These are phyloP conservation scores for Fonsecaea multimorphosa DNA, from an alignment of 2,329 filamentous ascomycete species.

Conservation along the genomic window DNA sequence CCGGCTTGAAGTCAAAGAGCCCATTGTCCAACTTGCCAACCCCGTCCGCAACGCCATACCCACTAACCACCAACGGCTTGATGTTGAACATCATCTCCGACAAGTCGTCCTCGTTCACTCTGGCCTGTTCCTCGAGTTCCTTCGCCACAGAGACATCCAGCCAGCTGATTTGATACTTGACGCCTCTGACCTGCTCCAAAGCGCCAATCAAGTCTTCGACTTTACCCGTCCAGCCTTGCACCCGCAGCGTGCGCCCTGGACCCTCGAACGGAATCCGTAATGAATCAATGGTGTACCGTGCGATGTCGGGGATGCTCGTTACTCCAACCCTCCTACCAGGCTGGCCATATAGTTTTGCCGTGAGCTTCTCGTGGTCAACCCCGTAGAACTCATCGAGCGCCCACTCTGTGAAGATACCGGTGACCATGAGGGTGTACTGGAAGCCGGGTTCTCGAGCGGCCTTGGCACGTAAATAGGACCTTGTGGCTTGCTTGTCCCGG, in stretches of 20 bases:
- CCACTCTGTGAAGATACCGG: slow-evolving; percentile 23
- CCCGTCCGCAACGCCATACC: slow-evolving; percentile 25
- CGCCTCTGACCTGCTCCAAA: slow-evolving; percentile 11
- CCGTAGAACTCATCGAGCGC: slow-evolving; percentile 21
- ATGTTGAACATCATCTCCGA: slow-evolving; percentile 25
- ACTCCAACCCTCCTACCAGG: slow-evolving; percentile 18
- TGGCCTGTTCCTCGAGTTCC: slow-evolving; percentile 21
- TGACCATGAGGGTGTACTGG: slow-evolving; percentile 25
- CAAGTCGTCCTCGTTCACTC: slow-evolving; percentile 16
- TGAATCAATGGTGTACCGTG: slow-evolving; percentile 21
- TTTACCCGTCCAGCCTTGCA: slow-evolving; percentile 28
- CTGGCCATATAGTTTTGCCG: slow-evolving; percentile 17
- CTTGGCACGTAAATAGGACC: slow-evolving; percentile 18
- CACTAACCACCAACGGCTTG: slow-evolving; percentile 24
- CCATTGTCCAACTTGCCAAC: slow-evolving; percentile 20
- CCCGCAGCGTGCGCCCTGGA: slow-evolving; percentile 18
- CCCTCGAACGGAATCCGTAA: slow-evolving; percentile 15
- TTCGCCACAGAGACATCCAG: slow-evolving; percentile 16
- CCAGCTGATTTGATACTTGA: slow-evolving; percentile 21
- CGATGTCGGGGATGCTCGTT: slow-evolving; percentile 26
- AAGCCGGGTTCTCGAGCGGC: slow-evolving; percentile 13
- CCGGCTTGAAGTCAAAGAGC: slow-evolving; percentile 19
- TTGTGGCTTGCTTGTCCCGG: slow-evolving; percentile 20
- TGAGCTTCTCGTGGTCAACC: slow-evolving; percentile 20
- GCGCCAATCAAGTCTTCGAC: slow-evolving; percentile 20